Base-by-base conservation (phyloP, 371 early-diverging fungal genomes). In the Apophysomyces trapeziformis region DNA sequence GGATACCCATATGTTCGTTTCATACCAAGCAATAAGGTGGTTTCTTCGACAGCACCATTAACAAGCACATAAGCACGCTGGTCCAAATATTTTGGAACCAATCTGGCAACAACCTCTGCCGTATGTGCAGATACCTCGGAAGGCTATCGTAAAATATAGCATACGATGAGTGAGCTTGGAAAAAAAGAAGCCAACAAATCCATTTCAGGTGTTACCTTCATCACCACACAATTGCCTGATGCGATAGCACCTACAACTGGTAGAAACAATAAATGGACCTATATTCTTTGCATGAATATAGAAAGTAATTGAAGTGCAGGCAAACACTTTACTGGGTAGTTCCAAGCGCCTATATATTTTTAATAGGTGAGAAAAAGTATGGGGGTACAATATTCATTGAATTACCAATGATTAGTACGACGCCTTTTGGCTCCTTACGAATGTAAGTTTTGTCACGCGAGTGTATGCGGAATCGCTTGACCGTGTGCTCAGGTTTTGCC, bases 231-330 rank as follows among this genome's bases (percentile, higher is more conserved):
- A 79, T 94, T 93, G n/a, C 99, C 98, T 1, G 94, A 94, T 18
- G 95, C 96, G 65, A 98, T 87, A 3, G 96, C 97, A 13, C 93
- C 93, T 1, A 91, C 84, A 6, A 95, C 68, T 4, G 98, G 97
- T 7, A 83, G 67, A n/a, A 96, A 64, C 4, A 85, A 21, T 39
- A 96, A 78, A 57, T 89, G 82, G 41, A 81, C 58, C 81, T 78
- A 67, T 26, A 26, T 3, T 1, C 32, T 26, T 26, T 2, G 3
- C 2, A 26, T 26, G 2, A 46, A 7, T 1, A 57, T 13, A 50
- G 54, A 36, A 38, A 16, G 35, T n/a, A 35, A 45, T 43, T 32
- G 38, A 12, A 5, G n/a, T 61, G 36, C 11, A 26, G 39, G 67
- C 68, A 37, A 5, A n/a, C 54, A 50, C 9, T 50, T 50, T 73